phyloP scores from a whole-genome alignment of 2,329 filamentous ascomycete species.

The Aspergillus ochraceoroseus region DNA sequence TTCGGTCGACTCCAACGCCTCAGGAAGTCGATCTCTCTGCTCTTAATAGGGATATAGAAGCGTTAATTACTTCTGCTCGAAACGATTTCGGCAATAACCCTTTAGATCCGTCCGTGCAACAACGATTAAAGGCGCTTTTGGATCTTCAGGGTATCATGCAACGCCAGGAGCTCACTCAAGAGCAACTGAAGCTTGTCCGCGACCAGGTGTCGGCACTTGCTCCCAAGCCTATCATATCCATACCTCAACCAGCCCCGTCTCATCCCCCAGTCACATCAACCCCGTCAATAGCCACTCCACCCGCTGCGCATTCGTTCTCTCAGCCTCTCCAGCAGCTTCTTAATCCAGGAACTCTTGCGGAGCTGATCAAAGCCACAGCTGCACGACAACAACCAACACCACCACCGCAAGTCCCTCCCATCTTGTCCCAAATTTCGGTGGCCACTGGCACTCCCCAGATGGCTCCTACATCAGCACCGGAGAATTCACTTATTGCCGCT shows the following conservation, averaged over 20 bases:
- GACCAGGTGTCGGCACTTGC: constrained; percentile 75
- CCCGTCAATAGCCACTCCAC: constrained; percentile 42
- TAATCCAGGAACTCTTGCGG: constrained; percentile 43
- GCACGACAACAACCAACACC: constrained; percentile 39
- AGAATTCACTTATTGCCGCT: constrained; percentile 61
- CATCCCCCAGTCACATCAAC: constrained; percentile 30
- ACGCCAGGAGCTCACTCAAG: constrained; percentile 69
- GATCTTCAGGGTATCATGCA: constrained; percentile 78
- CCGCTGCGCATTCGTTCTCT: constrained; percentile 31
- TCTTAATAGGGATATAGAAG: constrained; percentile 77
- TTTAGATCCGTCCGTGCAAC: constrained; percentile 69
- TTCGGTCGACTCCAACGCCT: constrained; percentile 26
- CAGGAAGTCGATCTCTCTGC: constrained; percentile 57
- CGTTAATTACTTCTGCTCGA: constrained; percentile 67
- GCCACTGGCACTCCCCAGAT: constrained; percentile 52
- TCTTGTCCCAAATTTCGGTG: constrained; percentile 53
- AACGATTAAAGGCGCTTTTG: constrained; percentile 75
- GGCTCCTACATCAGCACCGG: constrained; percentile 40
- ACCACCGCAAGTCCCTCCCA: constrained; percentile 46
- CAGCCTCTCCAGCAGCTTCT: constrained; percentile 38
- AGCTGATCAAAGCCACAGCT: constrained; percentile 44
- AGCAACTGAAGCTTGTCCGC: constrained; percentile 78
- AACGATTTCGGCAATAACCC: constrained; percentile 70
- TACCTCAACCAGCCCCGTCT: constrained; percentile 16
- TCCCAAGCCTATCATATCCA: constrained; percentile 35